Conservation (phyloP, 1,284 basidiomycete species). For the Heterobasidion annosum region DNA sequence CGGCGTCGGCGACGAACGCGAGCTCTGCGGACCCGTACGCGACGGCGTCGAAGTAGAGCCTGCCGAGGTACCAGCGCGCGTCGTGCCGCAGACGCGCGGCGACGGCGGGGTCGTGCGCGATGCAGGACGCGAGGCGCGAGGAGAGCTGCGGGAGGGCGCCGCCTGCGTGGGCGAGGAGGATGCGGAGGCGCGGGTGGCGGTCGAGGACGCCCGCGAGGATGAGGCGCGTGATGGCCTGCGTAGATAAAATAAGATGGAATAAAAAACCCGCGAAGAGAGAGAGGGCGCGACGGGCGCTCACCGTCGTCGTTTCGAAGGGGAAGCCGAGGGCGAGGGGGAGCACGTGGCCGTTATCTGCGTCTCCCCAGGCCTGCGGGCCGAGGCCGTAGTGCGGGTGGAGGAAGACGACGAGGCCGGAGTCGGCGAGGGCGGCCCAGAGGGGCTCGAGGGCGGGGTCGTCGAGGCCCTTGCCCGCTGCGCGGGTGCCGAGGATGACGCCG, state of each 20-base stretch:
- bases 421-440: constrained; percentile 67
- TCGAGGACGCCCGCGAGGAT: constrained; percentile 78
- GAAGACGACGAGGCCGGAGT: constrained; percentile 64
- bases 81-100: constrained; percentile 69
- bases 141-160: constrained; percentile 76
- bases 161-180: constrained; percentile 80
- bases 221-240: constrained; percentile 66
- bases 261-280: background rate
- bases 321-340: constrained; percentile 80
- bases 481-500: constrained; percentile 77
- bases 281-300: constrained; percentile 25
- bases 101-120: constrained; percentile 75
- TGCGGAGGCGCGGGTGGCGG: constrained; percentile 60
- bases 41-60: constrained; percentile 76
- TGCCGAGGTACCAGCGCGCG: constrained; percentile 75
- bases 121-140: constrained; percentile 75
- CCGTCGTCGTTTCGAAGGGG: constrained; percentile 82
- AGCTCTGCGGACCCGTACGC: constrained; percentile 80
- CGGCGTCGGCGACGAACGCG: constrained; percentile 61
- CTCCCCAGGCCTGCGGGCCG: constrained; percentile 58
- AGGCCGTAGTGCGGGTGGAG: constrained; percentile 81
- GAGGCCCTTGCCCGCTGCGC: constrained; percentile 69
- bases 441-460: constrained; percentile 73
- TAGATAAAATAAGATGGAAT: background rate
- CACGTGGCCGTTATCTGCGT: constrained; percentile 75